phyloP scores from a whole-genome alignment of 257 asterid genomes.

The Cruciata laevipes region DNA sequence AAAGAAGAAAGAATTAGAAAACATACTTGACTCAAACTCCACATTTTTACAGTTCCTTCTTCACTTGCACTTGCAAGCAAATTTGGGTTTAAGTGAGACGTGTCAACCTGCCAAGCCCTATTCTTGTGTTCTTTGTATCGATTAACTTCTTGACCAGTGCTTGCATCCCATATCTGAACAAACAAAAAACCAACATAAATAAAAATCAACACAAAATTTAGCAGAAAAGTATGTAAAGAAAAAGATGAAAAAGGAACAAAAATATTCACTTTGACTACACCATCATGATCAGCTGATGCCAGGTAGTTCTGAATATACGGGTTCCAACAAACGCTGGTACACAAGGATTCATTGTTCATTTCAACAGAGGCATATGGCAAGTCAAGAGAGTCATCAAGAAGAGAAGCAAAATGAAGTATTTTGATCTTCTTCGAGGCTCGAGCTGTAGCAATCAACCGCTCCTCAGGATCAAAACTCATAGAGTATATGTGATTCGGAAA shows the following conservation, averaged over 20 bases:
- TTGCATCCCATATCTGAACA: constrained; percentile 78
- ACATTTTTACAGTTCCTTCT: constrained; percentile 51
- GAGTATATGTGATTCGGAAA: constrained; percentile 69
- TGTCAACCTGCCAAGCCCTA: constrained; percentile 68
- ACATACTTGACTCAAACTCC: constrained; percentile 54
- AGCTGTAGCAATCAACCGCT: constrained; percentile 79
- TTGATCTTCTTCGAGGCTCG: constrained; percentile 80
- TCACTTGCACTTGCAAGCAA: constrained; percentile 63
- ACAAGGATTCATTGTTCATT: constrained; percentile 65
- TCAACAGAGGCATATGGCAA: constrained; percentile 69
- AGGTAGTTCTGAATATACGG: constrained; percentile 69
- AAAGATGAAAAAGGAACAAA: background rate
- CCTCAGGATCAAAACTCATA: constrained; percentile 87
- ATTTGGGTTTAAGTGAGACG: constrained; percentile 45
- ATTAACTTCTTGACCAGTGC: constrained; percentile 54
- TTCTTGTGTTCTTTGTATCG: constrained; percentile 59
- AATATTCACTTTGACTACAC: constrained; percentile 42
- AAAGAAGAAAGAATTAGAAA: background rate
- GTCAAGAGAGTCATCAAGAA: constrained; percentile 66
- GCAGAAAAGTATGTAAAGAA: background rate
- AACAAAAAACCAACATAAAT: background rate
- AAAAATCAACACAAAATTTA: background rate
- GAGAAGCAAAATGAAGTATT: constrained; percentile 59
- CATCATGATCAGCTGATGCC: constrained; percentile 86
- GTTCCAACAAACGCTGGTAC: constrained; percentile 88